These are phyloP conservation scores for Phaeosphaeriaceae sp. DNA, from an alignment of 2,329 filamentous ascomycete genomes.

Conservation along the genomic window DNA sequence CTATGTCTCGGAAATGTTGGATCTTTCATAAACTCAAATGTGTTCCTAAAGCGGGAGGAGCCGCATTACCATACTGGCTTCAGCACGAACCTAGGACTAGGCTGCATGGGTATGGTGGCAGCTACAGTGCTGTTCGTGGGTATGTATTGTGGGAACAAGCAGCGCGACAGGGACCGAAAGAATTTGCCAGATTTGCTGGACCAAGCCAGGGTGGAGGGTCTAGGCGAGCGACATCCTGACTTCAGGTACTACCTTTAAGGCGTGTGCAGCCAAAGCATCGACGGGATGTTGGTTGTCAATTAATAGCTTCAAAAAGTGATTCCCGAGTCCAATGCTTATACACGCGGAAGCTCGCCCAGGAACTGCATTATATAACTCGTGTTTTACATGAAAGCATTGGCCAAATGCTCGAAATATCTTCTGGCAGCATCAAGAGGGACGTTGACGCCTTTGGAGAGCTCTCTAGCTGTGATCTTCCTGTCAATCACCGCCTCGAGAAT, in stretches of 20 bases:
- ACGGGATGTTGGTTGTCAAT: too few species aligned
- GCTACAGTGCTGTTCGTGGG: conserved; percentile 51
- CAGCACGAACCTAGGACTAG: conserved; percentile 35
- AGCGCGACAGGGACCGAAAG: conserved; percentile 52
- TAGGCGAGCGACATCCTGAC: conserved; percentile 62
- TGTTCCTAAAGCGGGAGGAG: conserved; percentile 35
- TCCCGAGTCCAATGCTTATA: background rate
- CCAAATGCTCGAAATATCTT: conserved; percentile 39
- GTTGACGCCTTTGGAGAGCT: conserved; percentile 20
- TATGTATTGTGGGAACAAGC: conserved; percentile 57
- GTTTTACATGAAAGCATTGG: conserved; percentile 33
- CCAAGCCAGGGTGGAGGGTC: conserved; percentile 31
- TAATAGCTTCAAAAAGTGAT: background rate
- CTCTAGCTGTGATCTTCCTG: conserved; percentile 17
- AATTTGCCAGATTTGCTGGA: conserved; percentile 39
- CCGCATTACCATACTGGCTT: conserved; percentile 37
- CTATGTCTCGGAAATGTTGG: conserved; percentile 59
- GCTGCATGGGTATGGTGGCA: conserved; percentile 44
- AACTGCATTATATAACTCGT: background rate
- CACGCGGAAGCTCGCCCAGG: background rate
- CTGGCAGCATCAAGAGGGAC: conserved; percentile 29
- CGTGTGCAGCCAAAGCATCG: background rate
- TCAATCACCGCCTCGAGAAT: conserved; percentile 44
- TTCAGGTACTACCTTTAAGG: conserved; percentile 39
- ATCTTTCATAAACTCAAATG: conserved; percentile 59